A percentile compares a stretch with the other conserved stretches of the same genome.
Conservation (phyloP, 805 yeast genomes). For the Ogataea philodendri region DNA sequence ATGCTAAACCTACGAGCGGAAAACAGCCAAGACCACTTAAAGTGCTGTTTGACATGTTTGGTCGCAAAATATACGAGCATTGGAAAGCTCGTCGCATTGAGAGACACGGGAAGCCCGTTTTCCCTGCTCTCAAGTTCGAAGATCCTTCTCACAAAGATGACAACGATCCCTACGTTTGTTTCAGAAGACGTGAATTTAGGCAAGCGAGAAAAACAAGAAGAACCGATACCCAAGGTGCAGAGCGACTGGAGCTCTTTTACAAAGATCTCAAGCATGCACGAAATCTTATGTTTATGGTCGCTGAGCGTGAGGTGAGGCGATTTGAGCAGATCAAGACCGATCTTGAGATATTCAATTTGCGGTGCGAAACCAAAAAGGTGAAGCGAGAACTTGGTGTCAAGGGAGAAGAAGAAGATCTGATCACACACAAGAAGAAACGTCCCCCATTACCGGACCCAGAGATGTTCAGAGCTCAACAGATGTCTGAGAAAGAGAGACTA, state of each 20-base stretch:
- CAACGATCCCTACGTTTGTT: conserved; percentile 91
- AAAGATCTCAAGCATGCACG: conserved; percentile 76
- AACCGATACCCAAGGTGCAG: conserved; percentile 87
- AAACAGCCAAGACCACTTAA: conserved; percentile 44
- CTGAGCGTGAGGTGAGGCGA: conserved; percentile 69
- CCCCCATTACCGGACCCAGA: conserved; percentile 23
- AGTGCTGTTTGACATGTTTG: conserved; percentile 55
- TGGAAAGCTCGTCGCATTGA: conserved; percentile 76
- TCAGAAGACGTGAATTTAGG: conserved; percentile 91
- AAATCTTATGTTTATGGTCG: conserved; percentile 63
- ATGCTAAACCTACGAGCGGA: conserved; percentile 41
- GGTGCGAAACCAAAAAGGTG: conserved; percentile 67
- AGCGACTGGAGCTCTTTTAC: conserved; percentile 70
- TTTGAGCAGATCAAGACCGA: conserved; percentile 63
- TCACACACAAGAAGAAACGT: conserved; percentile 73
- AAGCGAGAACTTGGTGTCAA: conserved; percentile 74
- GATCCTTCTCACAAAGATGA: conserved; percentile 82
- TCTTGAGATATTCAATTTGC: conserved; percentile 62
- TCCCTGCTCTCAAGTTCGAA: conserved; percentile 79
- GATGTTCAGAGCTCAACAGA: conserved; percentile 15
- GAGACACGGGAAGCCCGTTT: conserved; percentile 65
- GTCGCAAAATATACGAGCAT: conserved; percentile 68
- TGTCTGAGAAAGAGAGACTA: conserved; percentile 19
- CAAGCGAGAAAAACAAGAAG: conserved; percentile 96
- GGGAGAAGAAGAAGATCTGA: conserved; percentile 82